A percentile compares a stretch with the other conserved stretches of the same genome.
Conservation (phyloP, 1,284 basidiomycete species). For the Stereum hirsutum region DNA sequence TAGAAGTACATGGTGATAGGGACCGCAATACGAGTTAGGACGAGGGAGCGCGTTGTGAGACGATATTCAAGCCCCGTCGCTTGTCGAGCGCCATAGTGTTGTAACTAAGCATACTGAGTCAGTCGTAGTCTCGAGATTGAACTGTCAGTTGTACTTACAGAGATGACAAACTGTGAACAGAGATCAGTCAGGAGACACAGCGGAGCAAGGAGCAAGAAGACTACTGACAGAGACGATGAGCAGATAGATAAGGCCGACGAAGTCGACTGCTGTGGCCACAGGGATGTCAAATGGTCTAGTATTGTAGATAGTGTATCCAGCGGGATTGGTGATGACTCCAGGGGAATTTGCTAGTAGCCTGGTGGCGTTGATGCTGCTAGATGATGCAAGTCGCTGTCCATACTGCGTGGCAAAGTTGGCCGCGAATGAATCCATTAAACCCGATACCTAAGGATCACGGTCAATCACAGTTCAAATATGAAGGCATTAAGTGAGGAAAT, state of each 20-base stretch:
- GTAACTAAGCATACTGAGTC: no score
- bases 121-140: no score
- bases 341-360: constrained; percentile 45
- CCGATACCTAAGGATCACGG: no score
- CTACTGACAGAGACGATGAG: constrained; percentile 20
- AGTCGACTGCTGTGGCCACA: constrained; percentile 61
- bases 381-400: constrained; percentile 15
- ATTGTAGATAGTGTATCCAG: constrained; percentile 46
- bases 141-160: background rate
- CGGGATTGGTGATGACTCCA: constrained; percentile 39
- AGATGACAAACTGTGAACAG: constrained; percentile 7
- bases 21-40: constrained; percentile 45
- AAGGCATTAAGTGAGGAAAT: no score
- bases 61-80: constrained; percentile 37
- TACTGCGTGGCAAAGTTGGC: no score
- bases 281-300: constrained; percentile 60
- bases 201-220: background rate
- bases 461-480: no score
- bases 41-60: constrained; percentile 43
- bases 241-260: constrained; percentile 72
- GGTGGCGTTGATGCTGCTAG: constrained; percentile 15
- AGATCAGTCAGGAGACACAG: background rate
- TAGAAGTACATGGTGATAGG: constrained; percentile 49
- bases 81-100: constrained; percentile 20
- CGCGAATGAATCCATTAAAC: no score